Evolutionary conservation across 1,284 basidiomycete genomes (phyloP).

Genomic region (Cystobasidium sp.): DNA sequence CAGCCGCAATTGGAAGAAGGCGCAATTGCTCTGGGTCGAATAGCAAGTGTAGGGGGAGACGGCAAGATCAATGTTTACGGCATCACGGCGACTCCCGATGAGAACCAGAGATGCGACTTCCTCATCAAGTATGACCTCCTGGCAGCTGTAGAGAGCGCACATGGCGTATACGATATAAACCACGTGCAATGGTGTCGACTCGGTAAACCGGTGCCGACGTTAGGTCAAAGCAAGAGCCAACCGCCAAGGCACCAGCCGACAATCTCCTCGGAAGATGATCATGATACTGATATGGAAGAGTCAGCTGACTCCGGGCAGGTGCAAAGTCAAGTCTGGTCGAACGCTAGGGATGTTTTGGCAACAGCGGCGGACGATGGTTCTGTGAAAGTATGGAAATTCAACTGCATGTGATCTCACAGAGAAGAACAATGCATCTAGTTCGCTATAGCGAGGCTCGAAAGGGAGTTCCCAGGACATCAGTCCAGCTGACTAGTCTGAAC

Average conservation of each 20-base stretch:
- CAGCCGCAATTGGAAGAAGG: slow-evolving; percentile 14
- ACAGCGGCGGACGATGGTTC: slow-evolving; percentile 79
- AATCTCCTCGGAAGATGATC: background rate
- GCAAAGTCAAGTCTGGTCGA: slow-evolving; percentile 53
- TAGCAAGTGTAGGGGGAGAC: slow-evolving; percentile 75
- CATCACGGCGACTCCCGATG: slow-evolving; percentile 36
- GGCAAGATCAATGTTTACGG: slow-evolving; percentile 62
- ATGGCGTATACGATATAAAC: slow-evolving; percentile 78
- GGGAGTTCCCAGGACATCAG: too few species aligned
- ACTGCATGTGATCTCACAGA: background rate
- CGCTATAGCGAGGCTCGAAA: too few species aligned
- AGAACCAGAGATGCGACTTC: slow-evolving; percentile 16
- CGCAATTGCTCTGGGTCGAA: slow-evolving; percentile 65
- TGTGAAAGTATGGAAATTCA: slow-evolving; percentile 68
- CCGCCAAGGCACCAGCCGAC: background rate
- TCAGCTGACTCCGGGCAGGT: slow-evolving; percentile 45
- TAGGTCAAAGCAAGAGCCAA: background rate
- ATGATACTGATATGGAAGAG: slow-evolving; percentile 48
- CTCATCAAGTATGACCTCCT: slow-evolving; percentile 47
- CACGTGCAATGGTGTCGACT: slow-evolving; percentile 71
- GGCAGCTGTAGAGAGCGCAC: slow-evolving; percentile 62
- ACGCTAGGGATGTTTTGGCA: slow-evolving; percentile 68
- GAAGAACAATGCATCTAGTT: too few species aligned
- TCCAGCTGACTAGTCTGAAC: too few species aligned
- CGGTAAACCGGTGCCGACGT: slow-evolving; percentile 37